A percentile compares a stretch with the other conserved stretches of the same genome.
Evolutionary conservation across 148 eudicot species (phyloP).

Genomic region (Arctostaphylos glauca): DNA sequence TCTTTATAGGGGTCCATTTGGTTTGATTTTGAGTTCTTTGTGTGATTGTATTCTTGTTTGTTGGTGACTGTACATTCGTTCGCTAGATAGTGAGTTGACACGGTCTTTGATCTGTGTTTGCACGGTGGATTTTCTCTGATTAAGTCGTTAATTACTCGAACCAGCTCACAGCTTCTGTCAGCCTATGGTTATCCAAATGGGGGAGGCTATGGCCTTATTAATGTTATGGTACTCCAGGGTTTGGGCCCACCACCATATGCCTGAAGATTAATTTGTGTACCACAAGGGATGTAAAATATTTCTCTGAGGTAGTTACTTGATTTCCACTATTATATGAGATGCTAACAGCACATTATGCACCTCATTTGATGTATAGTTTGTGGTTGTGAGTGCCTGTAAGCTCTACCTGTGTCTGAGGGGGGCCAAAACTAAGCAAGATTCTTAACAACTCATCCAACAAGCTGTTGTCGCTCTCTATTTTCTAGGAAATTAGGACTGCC

Average conservation of each 20-base stretch:
- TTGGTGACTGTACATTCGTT: neutral
- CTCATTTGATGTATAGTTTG: neutral
- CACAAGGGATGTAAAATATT: neutral
- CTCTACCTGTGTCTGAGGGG: neutral
- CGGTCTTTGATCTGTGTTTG: neutral
- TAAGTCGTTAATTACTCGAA: neutral
- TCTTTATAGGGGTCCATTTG: neutral
- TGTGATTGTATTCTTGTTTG: neutral
- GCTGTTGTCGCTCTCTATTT: neutral
- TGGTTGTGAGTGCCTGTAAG: neutral
- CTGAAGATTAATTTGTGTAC: neutral
- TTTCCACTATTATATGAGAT: neutral
- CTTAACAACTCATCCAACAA: neutral
- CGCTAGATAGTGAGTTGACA: neutral
- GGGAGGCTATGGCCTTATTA: neutral
- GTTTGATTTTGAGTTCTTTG: constrained; percentile 3
- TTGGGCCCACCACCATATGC: neutral
- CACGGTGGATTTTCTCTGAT: neutral
- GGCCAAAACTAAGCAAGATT: neutral
- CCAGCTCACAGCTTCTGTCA: neutral
- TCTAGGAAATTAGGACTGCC: neutral
- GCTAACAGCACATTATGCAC: neutral
- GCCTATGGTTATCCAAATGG: neutral
- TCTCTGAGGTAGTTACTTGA: neutral
- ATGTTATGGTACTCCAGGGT: neutral